A percentile compares a stretch with the other conserved stretches of the same genome.
Evolutionary conservation across 106 monocot species (phyloP).

Genomic region (Agapanthus africanus): DNA sequence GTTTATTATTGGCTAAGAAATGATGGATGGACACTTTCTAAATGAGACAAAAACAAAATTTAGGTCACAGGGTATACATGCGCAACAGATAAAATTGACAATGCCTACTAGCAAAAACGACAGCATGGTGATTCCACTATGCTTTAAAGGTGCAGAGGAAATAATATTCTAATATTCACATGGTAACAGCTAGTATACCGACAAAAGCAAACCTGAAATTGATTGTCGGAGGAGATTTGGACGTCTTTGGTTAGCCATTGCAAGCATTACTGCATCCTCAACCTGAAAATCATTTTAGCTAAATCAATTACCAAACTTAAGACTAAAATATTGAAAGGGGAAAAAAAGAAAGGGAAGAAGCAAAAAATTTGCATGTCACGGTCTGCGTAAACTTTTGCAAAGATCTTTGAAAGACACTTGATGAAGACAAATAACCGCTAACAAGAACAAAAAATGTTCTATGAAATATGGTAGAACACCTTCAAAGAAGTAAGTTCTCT

Average conservation of each 20-base stretch:
- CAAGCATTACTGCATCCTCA: constrained; percentile 84
- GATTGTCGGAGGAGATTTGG: constrained; percentile 57
- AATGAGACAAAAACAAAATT: too few relatives aligned
- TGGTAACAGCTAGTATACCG: neutral
- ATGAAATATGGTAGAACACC: constrained; percentile 25
- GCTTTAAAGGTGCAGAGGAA: neutral
- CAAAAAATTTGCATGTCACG: neutral
- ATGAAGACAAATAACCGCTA: neutral
- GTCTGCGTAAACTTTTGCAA: neutral
- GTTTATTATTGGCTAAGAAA: neutral
- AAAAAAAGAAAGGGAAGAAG: neutral
- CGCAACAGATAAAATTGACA: neutral
- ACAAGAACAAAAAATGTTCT: neutral
- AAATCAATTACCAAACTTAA: neutral
- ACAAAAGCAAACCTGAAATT: constrained; percentile 50
- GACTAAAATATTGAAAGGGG: neutral
- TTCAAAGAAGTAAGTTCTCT: constrained; percentile 79
- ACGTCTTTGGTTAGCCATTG: constrained; percentile 53
- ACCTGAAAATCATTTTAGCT: constrained; percentile 29
- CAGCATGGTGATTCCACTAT: neutral
- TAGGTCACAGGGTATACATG: neutral
- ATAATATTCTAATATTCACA: neutral
- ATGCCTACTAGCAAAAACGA: neutral
- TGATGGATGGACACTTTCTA: neutral
- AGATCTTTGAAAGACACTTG: neutral